Evolutionary conservation across 2,329 filamentous ascomycete genomes (phyloP), one percentile per base, ranked within the genome.

Genomic region (Laburnicola sp.): DNA sequence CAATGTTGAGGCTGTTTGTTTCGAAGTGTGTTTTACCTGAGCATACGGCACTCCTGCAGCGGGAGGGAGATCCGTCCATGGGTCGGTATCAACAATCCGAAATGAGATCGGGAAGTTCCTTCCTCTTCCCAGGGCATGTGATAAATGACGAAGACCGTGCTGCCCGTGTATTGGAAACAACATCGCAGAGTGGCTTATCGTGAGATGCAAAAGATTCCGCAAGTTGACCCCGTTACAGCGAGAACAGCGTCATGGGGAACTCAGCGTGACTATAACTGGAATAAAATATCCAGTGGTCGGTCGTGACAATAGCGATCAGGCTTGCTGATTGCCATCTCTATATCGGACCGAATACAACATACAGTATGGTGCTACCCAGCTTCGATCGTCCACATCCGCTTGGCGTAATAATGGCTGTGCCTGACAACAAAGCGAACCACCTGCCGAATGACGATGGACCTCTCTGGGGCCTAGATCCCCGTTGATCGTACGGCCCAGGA

Each of bases 331-430:
- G 48, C 54, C 50, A 49, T 42, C 16, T 16, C 16, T 16, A 16
- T 51, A 63, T 71, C 68, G 68, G 68, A 45, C 68, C 68, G 68
- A 70, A 50, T 69, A 11, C 37, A 70, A 50, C 68, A 11, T 35
- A 51, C 52, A 60, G 58, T 62, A 59, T 54, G 45, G 56, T 64
- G 26, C 54, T 53, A 59, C 46, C 64, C 63, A 57, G 57, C 63
- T 64, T 58, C 53, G 62, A 59, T 48, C 59, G 58, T 51, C 53
- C 51, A 57, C 55, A 63, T 52, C 56, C 58, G 56, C 56, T 56
- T 60, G 51, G 48, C 53, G 50, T 50, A 48, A 57, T 16, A 16
- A 16, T 16, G 51, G 45, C 48, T 53, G 55, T 52, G 48, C 57
- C 54, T 50, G 55, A 52, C 53, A 45, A 57, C 59, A 57, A 45